Evolutionary conservation across 768 basidiomycete genomes (phyloP), one percentile per base, ranked within the genome.

Genomic region (Russula sp.): DNA sequence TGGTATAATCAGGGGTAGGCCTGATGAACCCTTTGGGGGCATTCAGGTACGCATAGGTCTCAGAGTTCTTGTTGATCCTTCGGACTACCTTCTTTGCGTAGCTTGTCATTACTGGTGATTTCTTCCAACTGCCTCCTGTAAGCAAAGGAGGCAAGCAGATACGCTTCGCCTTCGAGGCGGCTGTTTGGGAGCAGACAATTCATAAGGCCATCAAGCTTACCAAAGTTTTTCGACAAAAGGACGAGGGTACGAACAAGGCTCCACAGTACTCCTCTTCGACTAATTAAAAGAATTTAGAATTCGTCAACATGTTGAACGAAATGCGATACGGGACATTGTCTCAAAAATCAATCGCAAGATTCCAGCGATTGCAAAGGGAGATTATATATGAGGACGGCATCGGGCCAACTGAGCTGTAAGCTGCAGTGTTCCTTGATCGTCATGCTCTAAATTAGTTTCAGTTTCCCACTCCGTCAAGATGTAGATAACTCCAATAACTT

Each of bases 91-190:
- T 56, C 8, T 48, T 41, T 11, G 25, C 56, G 7, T 70, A 93
- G 90, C 75, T 98, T 43, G 79, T 98, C 62, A 86, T 98, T 25
- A 96, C 94, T 1, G 97, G 97, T 8, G 97, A 99, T 71, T 98
- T 98, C 76, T 98, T 98, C 76, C 96, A 99, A 72, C 82, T 99
- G 5, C 97, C 97, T 0, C 97, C 97, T 2, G 94, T 98, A 0
- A 77, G 78, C 7, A 94, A 86, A 71, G 78, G 80, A 29, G 69
- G 70, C n/a, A 71, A 71, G 0, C 65, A 73, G 56, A 83, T 90
- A 46, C 92, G 86, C 69, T 98, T 98, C 68, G 93, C 92, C 1
- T 99, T 99, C 69, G 94, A 99, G 69, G 94, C 93, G 0, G 74
- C 81, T 18, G 72, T 75, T 57, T 98, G 97, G 97, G 75, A 73